Conservation (phyloP, 495 filamentous ascomycete genomes). For the Gamarada debralockiae region DNA sequence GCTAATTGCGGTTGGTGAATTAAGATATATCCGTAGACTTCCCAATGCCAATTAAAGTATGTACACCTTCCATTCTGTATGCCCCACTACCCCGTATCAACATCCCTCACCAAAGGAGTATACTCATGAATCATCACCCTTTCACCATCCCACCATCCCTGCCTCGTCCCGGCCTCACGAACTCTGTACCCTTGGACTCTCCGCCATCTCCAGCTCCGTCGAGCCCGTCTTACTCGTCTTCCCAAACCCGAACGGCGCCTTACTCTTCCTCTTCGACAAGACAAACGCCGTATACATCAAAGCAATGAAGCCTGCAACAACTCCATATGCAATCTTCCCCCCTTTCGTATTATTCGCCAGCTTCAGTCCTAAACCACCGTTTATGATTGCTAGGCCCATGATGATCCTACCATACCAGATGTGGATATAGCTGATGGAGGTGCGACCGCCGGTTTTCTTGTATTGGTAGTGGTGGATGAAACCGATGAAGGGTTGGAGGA, state of each 20-base stretch:
- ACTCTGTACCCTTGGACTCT: too few relatives aligned
- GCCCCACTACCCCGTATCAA: too few relatives aligned
- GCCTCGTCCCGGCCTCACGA: too few relatives aligned
- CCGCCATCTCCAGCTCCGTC: neutral
- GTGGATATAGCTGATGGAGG: slow-evolving; percentile 54
- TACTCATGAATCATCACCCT: too few relatives aligned
- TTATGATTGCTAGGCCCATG: slow-evolving; percentile 63
- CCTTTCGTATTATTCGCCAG: slow-evolving; percentile 31
- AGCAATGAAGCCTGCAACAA: slow-evolving; percentile 53
- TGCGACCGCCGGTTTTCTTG: slow-evolving; percentile 41
- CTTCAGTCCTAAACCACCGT: slow-evolving; percentile 63
- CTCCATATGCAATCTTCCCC: slow-evolving; percentile 50
- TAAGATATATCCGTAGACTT: too few relatives aligned
- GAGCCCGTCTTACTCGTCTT: neutral
- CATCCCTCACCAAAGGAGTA: too few relatives aligned
- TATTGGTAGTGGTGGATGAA: slow-evolving; percentile 59
- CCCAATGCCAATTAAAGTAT: too few relatives aligned
- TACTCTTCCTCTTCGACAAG: slow-evolving; percentile 20
- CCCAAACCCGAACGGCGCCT: neutral
- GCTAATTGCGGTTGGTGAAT: too few relatives aligned
- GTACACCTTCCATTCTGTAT: too few relatives aligned
- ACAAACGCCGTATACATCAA: slow-evolving; percentile 39
- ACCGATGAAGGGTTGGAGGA: slow-evolving; percentile 63
- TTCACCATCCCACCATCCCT: too few relatives aligned
- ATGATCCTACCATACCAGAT: slow-evolving; percentile 66